These are phyloP conservation scores for Epithemia pelagica DNA, from an alignment of 108 stramenopile genomes.

Conservation along the genomic window DNA sequence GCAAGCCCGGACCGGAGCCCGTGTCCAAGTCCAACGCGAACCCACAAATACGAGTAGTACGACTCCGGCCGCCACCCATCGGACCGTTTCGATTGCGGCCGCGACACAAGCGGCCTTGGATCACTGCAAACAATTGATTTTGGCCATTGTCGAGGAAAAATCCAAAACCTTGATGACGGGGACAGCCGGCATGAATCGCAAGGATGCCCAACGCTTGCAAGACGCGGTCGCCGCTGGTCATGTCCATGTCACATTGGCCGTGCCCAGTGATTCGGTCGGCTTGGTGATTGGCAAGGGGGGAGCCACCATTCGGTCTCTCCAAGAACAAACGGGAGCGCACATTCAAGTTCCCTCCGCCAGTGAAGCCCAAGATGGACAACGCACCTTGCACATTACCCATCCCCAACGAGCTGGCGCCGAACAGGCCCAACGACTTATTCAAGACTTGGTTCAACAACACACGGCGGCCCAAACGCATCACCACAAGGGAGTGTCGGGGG, in stretches of 20 bases:
- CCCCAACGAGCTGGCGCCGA: conserved; percentile 68
- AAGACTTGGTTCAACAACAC: conserved; percentile 22
- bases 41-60: neutral
- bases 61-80: conserved; percentile 60
- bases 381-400: conserved; percentile 80
- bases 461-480: neutral
- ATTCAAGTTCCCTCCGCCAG: conserved; percentile 81
- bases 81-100: conserved; percentile 77
- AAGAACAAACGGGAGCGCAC: conserved; percentile 83
- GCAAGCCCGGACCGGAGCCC: conserved; percentile 67
- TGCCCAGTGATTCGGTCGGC: conserved; percentile 89
- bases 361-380: conserved; percentile 27
- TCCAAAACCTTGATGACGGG: neutral
- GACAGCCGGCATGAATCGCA: conserved; percentile 10
- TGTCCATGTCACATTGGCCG: conserved; percentile 58
- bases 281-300: conserved; percentile 97
- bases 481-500: neutral
- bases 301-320: conserved; percentile 84
- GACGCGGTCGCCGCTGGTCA: conserved; percentile 72
- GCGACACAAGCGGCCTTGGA: conserved; percentile 60
- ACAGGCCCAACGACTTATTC: conserved; percentile 50
- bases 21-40: conserved; percentile 88
- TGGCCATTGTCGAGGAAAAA: conserved; percentile 56
- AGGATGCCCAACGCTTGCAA: conserved; percentile 52
- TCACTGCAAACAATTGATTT: conserved; percentile 68